These are phyloP conservation scores for Williopsis jadinii DNA, from an alignment of 1,139 yeast species.

Conservation along the genomic window DNA sequence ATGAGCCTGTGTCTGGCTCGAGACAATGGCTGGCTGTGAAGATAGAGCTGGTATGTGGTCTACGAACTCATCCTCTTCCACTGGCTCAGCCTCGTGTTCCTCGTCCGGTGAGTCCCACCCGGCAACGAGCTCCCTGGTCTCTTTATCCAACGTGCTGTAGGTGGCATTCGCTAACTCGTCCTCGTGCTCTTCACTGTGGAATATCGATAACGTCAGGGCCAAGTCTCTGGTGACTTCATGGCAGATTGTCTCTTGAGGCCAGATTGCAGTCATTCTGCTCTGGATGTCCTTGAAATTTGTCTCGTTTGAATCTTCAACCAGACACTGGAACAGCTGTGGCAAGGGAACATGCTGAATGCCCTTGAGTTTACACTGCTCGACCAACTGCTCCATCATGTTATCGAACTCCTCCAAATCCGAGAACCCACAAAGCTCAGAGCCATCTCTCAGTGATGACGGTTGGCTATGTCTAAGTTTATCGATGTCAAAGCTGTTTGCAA, in stretches of 20 bases:
- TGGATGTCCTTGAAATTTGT: constrained; percentile 1
- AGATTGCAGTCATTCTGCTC: background rate
- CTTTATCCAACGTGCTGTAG: background rate
- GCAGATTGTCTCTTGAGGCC: constrained; percentile 1
- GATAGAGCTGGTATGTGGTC: background rate
- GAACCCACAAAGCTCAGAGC: constrained; percentile 17
- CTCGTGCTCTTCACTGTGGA: constrained; percentile 9
- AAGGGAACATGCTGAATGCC: constrained; percentile 20
- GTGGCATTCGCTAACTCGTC: background rate
- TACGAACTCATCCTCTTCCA: constrained; percentile 2
- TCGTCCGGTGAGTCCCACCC: constrained; percentile 12
- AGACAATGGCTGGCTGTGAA: constrained; percentile 4
- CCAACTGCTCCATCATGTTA: constrained; percentile 43
- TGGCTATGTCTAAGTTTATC: constrained; percentile 3
- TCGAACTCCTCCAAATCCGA: constrained; percentile 38
- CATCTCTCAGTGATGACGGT: constrained; percentile 25
- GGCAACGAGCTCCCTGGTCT: constrained; percentile 7
- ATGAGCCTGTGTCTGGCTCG: constrained; percentile 4
- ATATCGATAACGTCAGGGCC: constrained; percentile 8
- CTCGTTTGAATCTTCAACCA: constrained; percentile 1
- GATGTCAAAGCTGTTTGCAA: constrained; percentile 10
- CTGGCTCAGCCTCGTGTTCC: constrained; percentile 6
- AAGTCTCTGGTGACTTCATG: constrained; percentile 8
- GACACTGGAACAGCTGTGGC: background rate
- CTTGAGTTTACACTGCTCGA: constrained; percentile 29